Conservation (phyloP, 805 yeast genomes). For the Lachancea meyersii region DNA sequence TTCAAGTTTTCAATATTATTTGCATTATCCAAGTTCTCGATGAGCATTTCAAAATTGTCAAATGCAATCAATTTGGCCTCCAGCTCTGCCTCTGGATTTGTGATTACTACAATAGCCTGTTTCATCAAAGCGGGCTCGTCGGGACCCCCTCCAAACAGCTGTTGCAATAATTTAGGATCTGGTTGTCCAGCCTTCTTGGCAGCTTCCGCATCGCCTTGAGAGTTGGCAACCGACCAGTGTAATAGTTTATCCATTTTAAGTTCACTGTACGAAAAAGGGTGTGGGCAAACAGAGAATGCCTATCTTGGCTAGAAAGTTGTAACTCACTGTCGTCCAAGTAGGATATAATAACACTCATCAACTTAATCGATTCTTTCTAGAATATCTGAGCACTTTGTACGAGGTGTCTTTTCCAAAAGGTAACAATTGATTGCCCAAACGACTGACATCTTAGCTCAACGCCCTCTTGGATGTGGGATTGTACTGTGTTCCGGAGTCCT, state of each 20-base stretch:
- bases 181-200: conserved; percentile 57
- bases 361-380: too few relatives aligned
- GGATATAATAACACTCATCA: too few relatives aligned
- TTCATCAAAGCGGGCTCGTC: conserved; percentile 90
- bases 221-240: conserved; percentile 85
- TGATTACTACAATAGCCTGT: conserved; percentile 58
- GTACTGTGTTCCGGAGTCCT: too few relatives aligned
- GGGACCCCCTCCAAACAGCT: conserved; percentile 70
- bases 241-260: conserved; percentile 74
- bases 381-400: not conserved
- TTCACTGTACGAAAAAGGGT: not conserved
- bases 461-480: too few relatives aligned
- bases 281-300: too few relatives aligned
- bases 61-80: conserved; percentile 70
- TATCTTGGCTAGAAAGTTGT: too few relatives aligned
- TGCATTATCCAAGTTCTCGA: conserved; percentile 92
- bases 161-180: conserved; percentile 72
- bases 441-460: too few relatives aligned
- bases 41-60: conserved; percentile 88
- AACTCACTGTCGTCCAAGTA: too few relatives aligned
- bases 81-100: conserved; percentile 49
- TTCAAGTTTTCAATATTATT: conserved; percentile 79
- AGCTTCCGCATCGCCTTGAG: conserved; percentile 67
- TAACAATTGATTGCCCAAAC: too few relatives aligned
- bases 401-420: not conserved